Evolutionary conservation across 176 grass and related monocot species (phyloP).

Genomic region (Themeda triandra): DNA sequence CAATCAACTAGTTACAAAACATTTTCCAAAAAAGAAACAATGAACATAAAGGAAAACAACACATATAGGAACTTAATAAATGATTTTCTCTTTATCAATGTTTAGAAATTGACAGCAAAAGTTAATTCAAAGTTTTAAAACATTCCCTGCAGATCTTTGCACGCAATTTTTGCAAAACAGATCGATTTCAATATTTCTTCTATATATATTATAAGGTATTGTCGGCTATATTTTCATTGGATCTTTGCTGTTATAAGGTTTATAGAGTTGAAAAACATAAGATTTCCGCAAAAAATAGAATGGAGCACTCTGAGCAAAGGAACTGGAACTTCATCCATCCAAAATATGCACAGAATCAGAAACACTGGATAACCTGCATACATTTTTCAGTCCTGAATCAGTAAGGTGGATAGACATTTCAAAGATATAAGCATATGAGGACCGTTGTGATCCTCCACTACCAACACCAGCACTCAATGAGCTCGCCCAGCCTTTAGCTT

Average conservation of each 20-base stretch:
- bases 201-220: not conserved
- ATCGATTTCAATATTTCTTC: not conserved
- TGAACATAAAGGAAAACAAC: not conserved
- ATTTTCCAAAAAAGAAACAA: not conserved
- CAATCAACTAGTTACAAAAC: not conserved
- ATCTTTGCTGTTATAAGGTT: not conserved
- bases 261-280: slow-evolving; percentile 2
- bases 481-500: slow-evolving; percentile 79
- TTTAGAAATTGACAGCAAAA: not conserved
- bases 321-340: not conserved
- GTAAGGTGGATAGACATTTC: slow-evolving; percentile 71
- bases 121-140: not conserved
- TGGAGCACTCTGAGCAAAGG: not conserved
- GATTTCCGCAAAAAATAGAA: not conserved
- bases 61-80: not conserved
- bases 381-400: slow-evolving; percentile 87
- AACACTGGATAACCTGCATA: slow-evolving; percentile 37
- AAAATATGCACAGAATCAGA: slow-evolving; percentile 27
- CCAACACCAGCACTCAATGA: slow-evolving; percentile 83
- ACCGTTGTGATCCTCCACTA: slow-evolving; percentile 64
- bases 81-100: not conserved
- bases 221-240: not conserved
- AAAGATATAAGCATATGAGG: slow-evolving; percentile 86
- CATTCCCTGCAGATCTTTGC: not conserved
- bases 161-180: not conserved